Evolutionary conservation across 768 basidiomycete genomes (phyloP), one percentile per base, ranked within the genome.

Genomic region (Phylloporus rhodoxanthus): DNA sequence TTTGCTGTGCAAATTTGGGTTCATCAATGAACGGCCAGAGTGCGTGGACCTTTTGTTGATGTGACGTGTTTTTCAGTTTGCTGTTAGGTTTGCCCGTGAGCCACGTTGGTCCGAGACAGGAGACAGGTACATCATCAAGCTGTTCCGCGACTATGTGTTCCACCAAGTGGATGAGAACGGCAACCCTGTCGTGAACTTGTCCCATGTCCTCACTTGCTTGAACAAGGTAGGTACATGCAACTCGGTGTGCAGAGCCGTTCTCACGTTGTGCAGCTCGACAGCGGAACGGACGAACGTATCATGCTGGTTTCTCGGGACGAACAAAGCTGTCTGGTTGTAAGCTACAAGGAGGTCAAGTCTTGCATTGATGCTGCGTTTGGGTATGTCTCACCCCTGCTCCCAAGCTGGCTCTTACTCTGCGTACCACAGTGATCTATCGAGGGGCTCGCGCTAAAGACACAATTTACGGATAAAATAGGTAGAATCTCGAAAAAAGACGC

Each of bases 21-120:
- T 99, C 68, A 97, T 99, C 72, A 98, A 98, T 65, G 96, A 99
- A 64, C 78, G 96, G n/a, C 95, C 96, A 3, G 96, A 98, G 92
- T 97, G 63, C 48, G 89, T 78, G 6, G 15, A 30, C 48, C 20
- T 34, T 8, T 33, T 3, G n/a, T 36, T 8, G 36, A 17, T 33
- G 23, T 4, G 26, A 28, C 8, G 5, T 26, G 29, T 47, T 47
- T 30, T 44, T 55, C 25, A 59, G 4, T 6, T n/a, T 48, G 29
- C 2, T n/a, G n/a, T 38, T 19, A 94, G 92, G 59, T 96, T 96
- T 59, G 87, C 93, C n/a, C 85, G 87, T 36, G 95, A 97, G 60
- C 83, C 90, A 2, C 80, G 94, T 3, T 99, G 96, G 96, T 93
- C 94, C 11, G 96, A 99, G 64, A 98, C 96, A 0, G 96, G 96